Base-by-base conservation (phyloP, 441 rosid genomes). In the Flueggea neowawraea region DNA sequence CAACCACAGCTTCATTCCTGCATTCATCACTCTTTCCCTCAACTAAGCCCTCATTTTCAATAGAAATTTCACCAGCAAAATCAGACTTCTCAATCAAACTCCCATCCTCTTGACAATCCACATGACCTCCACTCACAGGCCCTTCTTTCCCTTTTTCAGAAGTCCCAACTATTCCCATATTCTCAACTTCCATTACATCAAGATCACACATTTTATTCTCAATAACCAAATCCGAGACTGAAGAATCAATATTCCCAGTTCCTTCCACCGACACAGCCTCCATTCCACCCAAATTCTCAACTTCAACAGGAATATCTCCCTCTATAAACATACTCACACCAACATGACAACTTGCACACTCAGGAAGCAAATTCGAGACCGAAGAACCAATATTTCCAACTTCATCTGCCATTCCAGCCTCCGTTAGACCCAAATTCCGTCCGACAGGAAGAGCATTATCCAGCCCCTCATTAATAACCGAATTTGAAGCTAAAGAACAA, bases 51-150 rank as follows among this genome's bases (percentile, higher is more conserved):
- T 57, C 32, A 54, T 44, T 31, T 41, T 73, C 69, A 6, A 13
- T 48, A 6, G 54, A 36, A 31, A 52, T 33, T 60, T 61, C 51
- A 49, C 61, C 10, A 12, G 55, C 49, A 60, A 60, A 32, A 60
- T 52, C 64, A 58, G 50, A 45, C 28, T 65, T 52, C 53, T 49
- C 63, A 55, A 32, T 58, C 51, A 8, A 31, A 52, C 52, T 49
- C 47, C 53, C 54, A 17, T 58, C 16, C 16, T 62, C 61, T 53
- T 57, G 52, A 10, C 22, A 61, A 5, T 55, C 63, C 55, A 65
- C 39, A 22, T 49, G 55, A 63, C 52, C 16, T 63, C 54, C 56
- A 43, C 31, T 56, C 45, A 10, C 31, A 6, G 43, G 16, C 22
- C 55, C 48, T 60, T 17, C 61, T 39, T 59, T 60, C 31, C 32